phyloP scores from a whole-genome alignment of 2,329 filamentous ascomycete genomes.

The Mariannaea sp. region DNA sequence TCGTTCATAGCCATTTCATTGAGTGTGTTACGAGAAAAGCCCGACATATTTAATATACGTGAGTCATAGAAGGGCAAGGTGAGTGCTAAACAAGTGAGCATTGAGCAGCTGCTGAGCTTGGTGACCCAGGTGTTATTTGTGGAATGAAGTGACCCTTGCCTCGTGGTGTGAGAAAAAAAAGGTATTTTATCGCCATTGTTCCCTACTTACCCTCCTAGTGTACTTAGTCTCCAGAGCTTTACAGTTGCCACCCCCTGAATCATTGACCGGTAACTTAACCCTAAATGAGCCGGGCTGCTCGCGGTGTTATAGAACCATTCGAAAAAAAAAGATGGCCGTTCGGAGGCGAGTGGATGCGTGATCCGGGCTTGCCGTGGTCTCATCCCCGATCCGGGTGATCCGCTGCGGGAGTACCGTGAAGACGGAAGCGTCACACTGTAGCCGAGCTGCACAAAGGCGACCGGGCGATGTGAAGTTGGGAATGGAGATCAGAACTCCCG shows the following conservation, averaged over 20 bases:
- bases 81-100: too few species aligned
- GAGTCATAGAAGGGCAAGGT: too few species aligned
- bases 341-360: slow-evolving; percentile 4
- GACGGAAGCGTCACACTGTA: background rate
- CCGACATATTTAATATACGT: too few species aligned
- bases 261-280: background rate
- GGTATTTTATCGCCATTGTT: too few species aligned
- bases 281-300: slow-evolving; percentile 4
- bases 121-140: too few species aligned
- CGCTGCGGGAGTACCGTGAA: slow-evolving; percentile 3
- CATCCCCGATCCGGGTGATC: background rate
- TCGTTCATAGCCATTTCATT: background rate
- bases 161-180: too few species aligned
- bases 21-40: too few species aligned
- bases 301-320: slow-evolving; percentile 8
- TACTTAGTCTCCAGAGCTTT: too few species aligned
- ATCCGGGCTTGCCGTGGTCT: slow-evolving; percentile 6
- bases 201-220: too few species aligned
- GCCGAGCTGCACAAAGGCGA: background rate
- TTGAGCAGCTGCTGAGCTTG: too few species aligned
- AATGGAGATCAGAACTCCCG: too few species aligned
- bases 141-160: background rate
- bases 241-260: slow-evolving; percentile 8
- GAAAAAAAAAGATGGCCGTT: slow-evolving; percentile 9
- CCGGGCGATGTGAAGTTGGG: background rate